phyloP scores from a whole-genome alignment of 2,329 filamentous ascomycete genomes.

The Stachybotrys elegans region DNA sequence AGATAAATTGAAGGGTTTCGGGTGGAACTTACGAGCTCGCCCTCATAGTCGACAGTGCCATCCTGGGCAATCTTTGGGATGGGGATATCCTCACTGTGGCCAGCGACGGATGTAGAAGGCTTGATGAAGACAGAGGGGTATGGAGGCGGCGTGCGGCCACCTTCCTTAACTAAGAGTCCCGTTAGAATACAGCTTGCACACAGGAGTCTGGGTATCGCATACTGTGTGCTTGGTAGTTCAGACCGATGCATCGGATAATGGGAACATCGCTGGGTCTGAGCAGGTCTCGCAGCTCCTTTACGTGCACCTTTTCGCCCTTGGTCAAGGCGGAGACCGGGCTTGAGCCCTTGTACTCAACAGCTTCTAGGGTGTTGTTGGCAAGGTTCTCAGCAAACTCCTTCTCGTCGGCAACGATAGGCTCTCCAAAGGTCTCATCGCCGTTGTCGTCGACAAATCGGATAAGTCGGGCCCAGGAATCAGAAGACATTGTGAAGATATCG shows the following conservation, averaged over 20 bases:
- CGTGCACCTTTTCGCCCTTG: conserved; percentile 21
- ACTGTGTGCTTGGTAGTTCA: conserved; percentile 33
- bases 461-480: conserved; percentile 22
- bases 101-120: conserved; percentile 33
- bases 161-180: conserved; percentile 50
- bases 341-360: conserved; percentile 23
- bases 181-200: no score
- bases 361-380: conserved; percentile 20
- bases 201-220: no score
- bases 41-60: conserved; percentile 43
- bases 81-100: conserved; percentile 30
- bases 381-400: conserved; percentile 18
- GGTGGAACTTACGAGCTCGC: conserved; percentile 31
- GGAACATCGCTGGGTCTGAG: conserved; percentile 26
- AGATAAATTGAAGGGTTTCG: accelerated
- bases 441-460: conserved; percentile 29
- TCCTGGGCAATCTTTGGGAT: conserved; percentile 43
- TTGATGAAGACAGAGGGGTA: conserved; percentile 48
- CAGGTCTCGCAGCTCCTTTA: conserved; percentile 24
- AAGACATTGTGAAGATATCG: conserved; percentile 19
- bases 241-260: conserved; percentile 29
- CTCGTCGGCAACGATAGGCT: conserved; percentile 20
- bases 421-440: conserved; percentile 27
- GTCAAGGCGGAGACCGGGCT: conserved; percentile 16
- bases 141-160: conserved; percentile 44